These are phyloP conservation scores for Skeletonema costatum DNA, from an alignment of 108 stramenopile genomes.

Conservation along the genomic window DNA sequence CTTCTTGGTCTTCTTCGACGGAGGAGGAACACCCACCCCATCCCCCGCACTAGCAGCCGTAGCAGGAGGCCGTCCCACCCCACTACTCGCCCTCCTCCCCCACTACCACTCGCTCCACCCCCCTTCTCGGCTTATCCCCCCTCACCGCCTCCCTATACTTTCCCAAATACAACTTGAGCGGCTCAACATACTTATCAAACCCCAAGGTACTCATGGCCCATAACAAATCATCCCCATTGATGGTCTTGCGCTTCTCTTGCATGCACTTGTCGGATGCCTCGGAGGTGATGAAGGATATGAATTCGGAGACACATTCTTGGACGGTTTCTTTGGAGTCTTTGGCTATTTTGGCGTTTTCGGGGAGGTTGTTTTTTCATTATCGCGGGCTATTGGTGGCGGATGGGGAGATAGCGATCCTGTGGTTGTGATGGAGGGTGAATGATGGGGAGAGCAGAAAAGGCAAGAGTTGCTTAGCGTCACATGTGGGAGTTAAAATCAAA, in stretches of 20 bases:
- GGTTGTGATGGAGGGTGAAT: background rate
- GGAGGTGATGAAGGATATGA: constrained; percentile 99
- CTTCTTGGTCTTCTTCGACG: constrained; percentile 6
- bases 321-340: constrained; percentile 99
- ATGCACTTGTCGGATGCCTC: constrained; percentile 98
- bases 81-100: background rate
- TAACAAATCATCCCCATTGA: constrained; percentile 98
- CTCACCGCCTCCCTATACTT: constrained; percentile 95
- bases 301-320: constrained; percentile 99
- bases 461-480: background rate
- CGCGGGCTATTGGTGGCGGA: constrained; percentile 98
- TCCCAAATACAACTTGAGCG: constrained; percentile 95
- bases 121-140: constrained; percentile 80
- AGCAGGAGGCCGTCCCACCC: constrained; percentile 35
- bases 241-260: constrained; percentile 99
- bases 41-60: constrained; percentile 16
- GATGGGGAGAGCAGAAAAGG: too few relatives aligned
- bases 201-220: constrained; percentile 99
- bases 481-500: too few relatives aligned
- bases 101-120: constrained; percentile 1
- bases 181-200: constrained; percentile 99
- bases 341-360: constrained; percentile 98
- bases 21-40: constrained; percentile 26
- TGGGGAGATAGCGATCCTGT: constrained; percentile 98
- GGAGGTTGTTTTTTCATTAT: constrained; percentile 99